Evolutionary conservation across 78 protist genomes (phyloP), one percentile per base, ranked within the genome.

Genomic region (Dictyostelium capitatum): DNA sequence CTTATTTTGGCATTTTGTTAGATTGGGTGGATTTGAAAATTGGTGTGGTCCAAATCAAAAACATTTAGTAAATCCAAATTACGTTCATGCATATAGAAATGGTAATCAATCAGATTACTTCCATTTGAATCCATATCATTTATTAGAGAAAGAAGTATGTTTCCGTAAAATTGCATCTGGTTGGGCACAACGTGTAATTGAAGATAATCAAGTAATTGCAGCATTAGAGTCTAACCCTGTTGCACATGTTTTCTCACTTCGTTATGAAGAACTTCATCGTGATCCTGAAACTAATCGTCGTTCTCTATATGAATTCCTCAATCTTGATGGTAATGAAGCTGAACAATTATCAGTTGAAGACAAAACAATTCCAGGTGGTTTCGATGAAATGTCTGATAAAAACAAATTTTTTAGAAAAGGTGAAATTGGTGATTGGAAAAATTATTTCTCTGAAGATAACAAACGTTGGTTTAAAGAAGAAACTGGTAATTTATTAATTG

Each of bases 371-470:
- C 84, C 93, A 0, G 93, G 93, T 65, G 93, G 93, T 2, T 87
- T 87, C 70, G 23, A 77, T 19, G 84, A 74, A 48, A 67, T 64
- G 20, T 64, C 59, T 6, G 79, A 62, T 28, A 87, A 74, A 37
- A 77, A 77, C 37, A 87, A 87, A 65, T 87, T 87, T 74, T 87
- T 87, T 77, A 74, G 93, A 74, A 87, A 87, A 56, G 93, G 93
- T 77, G 93, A 87, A 51, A 87, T 87, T 50, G 93, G 93, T 37
- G 93, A 87, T 51, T 87, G 93, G 93, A 25, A 59, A 50, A 87
- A 87, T 25, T 87, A 87, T 47, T 87, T 87, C 53, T 64, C 82
- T 32, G 46, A 74, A 1, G 70, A 77, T 6, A 74, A 87, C 11
- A 87, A 77, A 50, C 30, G 43, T 23, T 87, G 93, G 93, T 87